Evolutionary conservation across 108 stramenopile genomes (phyloP), one percentile per base, ranked within the genome.

Genomic region (Licmophora abbreviata): DNA sequence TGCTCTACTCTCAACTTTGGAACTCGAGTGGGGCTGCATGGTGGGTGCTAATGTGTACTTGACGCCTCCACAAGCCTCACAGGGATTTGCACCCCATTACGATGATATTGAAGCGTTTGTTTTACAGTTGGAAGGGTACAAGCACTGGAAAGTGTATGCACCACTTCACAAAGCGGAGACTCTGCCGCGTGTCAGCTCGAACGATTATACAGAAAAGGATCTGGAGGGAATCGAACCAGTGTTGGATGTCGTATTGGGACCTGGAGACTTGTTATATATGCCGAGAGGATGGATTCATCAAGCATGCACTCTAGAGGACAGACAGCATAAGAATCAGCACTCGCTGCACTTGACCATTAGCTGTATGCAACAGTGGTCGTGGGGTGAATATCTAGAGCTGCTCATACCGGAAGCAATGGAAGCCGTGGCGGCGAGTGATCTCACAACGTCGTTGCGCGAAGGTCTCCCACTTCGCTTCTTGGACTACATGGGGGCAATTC

Each of bases 51-150:
- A 99, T 64, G 89, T 88, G 0, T 99, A 99, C 53, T 58, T 97
- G 33, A 99, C 98, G 1, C 96, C 98, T 4, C 66, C 73, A 4
- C 46, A 59, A 4, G 66, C 72, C 7, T 77, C 83, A n/a, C 96
- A 97, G 63, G 98, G 98, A 7, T 99, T 99, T 69, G 96, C 98
- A 6, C 96, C 98, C 0, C 98, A 99, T 63, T 99, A 95, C 54
- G 98, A 99, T 63, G 96, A 99, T 58, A 95, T 97, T 53, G 96
- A 97, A 62, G 96, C 94, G 4, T 97, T 96, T 64, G 78, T 94
- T 27, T 32, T 97, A 15, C 89, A 98, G 62, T 57, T 93, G 29
- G 88, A 96, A 61, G 97, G 95, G 8, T 61, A 37, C 17, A 97
- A 96, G 51, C 69, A 84, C 47, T 97, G 95, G 95, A 88, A 91